Base-by-base conservation (phyloP, 176 grass and related monocot species). In the Oryza longistaminata region DNA sequence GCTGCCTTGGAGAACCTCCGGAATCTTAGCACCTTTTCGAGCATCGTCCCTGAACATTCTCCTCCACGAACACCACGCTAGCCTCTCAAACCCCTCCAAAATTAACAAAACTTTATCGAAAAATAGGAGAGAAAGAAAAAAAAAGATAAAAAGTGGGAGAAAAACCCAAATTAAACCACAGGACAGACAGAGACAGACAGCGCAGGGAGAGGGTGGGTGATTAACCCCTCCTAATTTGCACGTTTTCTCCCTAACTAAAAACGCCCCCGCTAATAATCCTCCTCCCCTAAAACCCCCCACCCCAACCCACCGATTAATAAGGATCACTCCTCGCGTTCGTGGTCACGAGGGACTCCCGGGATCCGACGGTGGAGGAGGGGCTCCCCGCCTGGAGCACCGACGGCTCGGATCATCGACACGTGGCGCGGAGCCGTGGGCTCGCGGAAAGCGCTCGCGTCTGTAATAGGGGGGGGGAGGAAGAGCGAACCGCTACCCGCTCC, bases 21-120 rank as follows among this genome's bases (percentile, higher is more conserved):
- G 81, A 91, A 83, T 90, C 81, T 81, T 50, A 80, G 84, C 87
- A 91, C 83, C 83, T 76, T 82, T 88, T 80, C 16, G 67, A 43
- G 82, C 88, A 75, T 88, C 70, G 13, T 37, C 71, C 64, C 73
- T 76, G 70, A 68, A 71, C 69, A 80, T 92, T 81, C 93, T 81
- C 87, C 29, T 83, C 88, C 90, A 90, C 88, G 24, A 92, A 68
- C 75, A 24, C 68, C 53, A 80, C 31, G 29, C 45, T 52, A 62
- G 66, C 86, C 87, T 86, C 76, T 71, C 62, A 75, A 90, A 88
- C 87, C n/a, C 1, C 45, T 2, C 35, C 7, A 34, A 4, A 55
- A 58, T 31, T 11, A 70, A 76, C 39, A 68, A 68, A 73, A 2
- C 45, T 33, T 33, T 33, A 52, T 52, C 72, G 11, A 46, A 15